Evolutionary conservation across 2,329 filamentous ascomycete species (phyloP).

Genomic region (Diaporthe sp.): DNA sequence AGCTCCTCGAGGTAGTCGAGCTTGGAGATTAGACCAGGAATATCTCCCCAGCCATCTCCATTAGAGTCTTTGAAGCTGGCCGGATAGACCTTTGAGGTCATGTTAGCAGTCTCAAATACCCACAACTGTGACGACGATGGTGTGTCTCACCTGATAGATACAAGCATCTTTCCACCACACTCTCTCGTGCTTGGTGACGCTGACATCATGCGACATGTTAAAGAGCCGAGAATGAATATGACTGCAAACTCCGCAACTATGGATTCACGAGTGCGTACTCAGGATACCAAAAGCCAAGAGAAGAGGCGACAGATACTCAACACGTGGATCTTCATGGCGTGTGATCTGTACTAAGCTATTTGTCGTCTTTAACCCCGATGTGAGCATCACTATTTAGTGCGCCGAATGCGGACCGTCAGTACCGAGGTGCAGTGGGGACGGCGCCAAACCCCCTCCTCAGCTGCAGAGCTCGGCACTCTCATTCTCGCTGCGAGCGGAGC

Average conservation of each 20-base stretch:
- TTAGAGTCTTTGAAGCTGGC: conserved; percentile 70
- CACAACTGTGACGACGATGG: too few relatives aligned
- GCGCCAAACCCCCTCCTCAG: conserved; percentile 12
- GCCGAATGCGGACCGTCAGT: not conserved
- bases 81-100: conserved; percentile 63
- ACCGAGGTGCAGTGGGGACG: conserved; percentile 3
- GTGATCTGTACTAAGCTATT: not conserved
- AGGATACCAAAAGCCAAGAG: not conserved
- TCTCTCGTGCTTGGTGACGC: conserved; percentile 40
- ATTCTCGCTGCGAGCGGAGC: not conserved
- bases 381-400: not conserved
- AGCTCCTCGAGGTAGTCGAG: conserved; percentile 74
- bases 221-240: not conserved
- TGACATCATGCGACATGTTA: not conserved
- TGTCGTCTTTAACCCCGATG: not conserved
- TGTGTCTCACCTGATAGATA: conserved; percentile 49
- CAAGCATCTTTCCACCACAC: conserved; percentile 61
- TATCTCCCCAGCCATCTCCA: conserved; percentile 60
- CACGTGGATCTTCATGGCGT: not conserved
- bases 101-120: not conserved
- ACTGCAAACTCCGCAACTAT: too few relatives aligned
- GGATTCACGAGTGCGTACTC: too few relatives aligned
- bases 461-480: conserved; percentile 6
- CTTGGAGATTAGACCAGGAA: conserved; percentile 69
- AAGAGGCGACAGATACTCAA: not conserved